Conservation (phyloP, 306 rosid species). For the Lathyrus aphaca region DNA sequence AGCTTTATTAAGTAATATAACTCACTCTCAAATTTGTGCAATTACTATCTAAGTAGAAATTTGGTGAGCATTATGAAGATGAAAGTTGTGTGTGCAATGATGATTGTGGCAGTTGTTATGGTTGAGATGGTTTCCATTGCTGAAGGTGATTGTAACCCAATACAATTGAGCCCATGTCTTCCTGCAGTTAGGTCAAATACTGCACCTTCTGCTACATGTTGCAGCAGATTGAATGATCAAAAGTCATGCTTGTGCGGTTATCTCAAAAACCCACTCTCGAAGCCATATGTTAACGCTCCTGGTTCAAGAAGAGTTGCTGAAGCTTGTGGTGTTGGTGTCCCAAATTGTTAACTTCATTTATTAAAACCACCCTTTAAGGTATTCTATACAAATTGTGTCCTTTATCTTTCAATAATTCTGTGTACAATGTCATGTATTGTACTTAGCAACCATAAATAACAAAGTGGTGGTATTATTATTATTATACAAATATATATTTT, state of each 20-base stretch:
- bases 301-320: constrained; percentile 46
- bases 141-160: constrained; percentile 48
- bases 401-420: neutral
- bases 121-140: constrained; percentile 27
- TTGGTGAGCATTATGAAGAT: neutral
- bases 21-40: neutral
- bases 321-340: constrained; percentile 48
- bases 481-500: neutral
- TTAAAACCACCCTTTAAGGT: neutral
- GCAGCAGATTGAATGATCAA: constrained; percentile 57
- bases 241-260: constrained; percentile 67
- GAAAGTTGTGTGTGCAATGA: constrained; percentile 35
- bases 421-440: constrained; percentile 5
- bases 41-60: neutral
- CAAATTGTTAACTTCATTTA: constrained; percentile 35
- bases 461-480: neutral
- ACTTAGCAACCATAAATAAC: constrained; percentile 16
- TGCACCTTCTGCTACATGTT: constrained; percentile 45
- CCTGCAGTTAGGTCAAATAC: constrained; percentile 34
- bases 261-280: constrained; percentile 47
- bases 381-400: neutral
- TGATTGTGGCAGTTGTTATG: constrained; percentile 36
- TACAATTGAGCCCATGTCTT: constrained; percentile 47
- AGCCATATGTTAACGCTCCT: constrained; percentile 49
- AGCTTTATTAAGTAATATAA: neutral